Base-by-base conservation (phyloP, 306 rosid genomes). In the Fagus crenata region DNA sequence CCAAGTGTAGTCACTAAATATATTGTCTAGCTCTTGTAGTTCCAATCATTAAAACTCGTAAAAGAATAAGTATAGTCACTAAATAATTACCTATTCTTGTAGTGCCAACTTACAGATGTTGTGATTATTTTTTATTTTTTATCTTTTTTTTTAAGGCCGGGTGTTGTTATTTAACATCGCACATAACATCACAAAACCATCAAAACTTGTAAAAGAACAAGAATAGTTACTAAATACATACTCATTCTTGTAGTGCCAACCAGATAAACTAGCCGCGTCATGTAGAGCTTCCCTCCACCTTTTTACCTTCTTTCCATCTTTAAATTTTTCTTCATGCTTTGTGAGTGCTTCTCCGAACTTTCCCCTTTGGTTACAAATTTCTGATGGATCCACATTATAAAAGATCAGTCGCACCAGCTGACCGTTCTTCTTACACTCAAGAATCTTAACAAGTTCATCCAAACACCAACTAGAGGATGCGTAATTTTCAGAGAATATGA, bases 401-500 rank as follows among this genome's bases (percentile, higher is more conserved):
- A 73, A 73, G 1, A 54, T 4, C 3, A 39, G 76, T 36, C 9
- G 22, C 11, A 73, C 15, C 12, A 3, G 1, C 2, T 7, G 37
- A 36, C 64, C 53, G 3, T 55, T 18, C 2, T 54, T 9, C 1
- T 4, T n/a, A 41, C 78, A 9, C 61, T 67, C 18, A 59, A 31
- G 41, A 53, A 74, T 67, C 6, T 36, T 9, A 7, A 4, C 76
- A 36, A 73, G 67, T 39, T 54, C 76, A 0, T 54, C 9, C 17
- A 74, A 74, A 56, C 69, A 74, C 12, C 1, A 54, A 7, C 51
- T 37, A 3, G 76, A 73, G 7, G 7, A 54, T 1, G 53, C 76
- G n/a, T 6, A 72, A 40, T 8, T 54, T 72, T 35, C 1, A n/a
- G 76, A 72, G 18, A 72, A 54, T 6, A 73, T 1, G 1, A 35